These are phyloP conservation scores for Croton laevigatus DNA, from an alignment of 441 rosid species.

Conservation along the genomic window DNA sequence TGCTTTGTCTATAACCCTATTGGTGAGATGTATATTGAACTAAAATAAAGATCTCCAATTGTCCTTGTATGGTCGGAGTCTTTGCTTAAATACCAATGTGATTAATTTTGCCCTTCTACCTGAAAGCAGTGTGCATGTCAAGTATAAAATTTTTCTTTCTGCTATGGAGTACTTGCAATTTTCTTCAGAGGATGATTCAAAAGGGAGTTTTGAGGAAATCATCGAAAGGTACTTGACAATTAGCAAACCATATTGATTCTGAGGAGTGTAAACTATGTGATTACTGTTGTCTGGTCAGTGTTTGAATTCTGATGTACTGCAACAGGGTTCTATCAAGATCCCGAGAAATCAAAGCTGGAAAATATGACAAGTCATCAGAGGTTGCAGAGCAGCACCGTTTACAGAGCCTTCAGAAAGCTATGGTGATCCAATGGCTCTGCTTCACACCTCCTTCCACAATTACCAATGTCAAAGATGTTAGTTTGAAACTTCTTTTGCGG, in stretches of 20 bases:
- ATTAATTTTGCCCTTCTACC: conserved; percentile 22
- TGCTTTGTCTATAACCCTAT: conserved; percentile 5
- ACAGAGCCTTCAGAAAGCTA: conserved; percentile 94
- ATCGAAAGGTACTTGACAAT: conserved; percentile 66
- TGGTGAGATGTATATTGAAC: neutral
- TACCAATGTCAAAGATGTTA: conserved; percentile 56
- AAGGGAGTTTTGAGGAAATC: conserved; percentile 96
- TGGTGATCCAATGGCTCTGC: conserved; percentile 97
- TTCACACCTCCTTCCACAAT: conserved; percentile 95
- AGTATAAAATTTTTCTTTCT: conserved; percentile 88
- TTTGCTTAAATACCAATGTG: neutral
- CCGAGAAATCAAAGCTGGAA: conserved; percentile 74
- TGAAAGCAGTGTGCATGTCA: conserved; percentile 66
- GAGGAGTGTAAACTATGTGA: neutral
- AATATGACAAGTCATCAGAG: conserved; percentile 71
- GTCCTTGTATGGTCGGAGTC: neutral
- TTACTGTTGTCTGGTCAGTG: conserved; percentile 18
- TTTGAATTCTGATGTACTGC: conserved; percentile 24
- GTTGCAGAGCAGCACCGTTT: conserved; percentile 94
- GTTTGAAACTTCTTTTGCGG: conserved; percentile 69
- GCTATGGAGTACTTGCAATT: conserved; percentile 91
- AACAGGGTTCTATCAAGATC: conserved; percentile 90
- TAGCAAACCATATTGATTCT: conserved; percentile 19
- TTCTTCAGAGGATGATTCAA: conserved; percentile 64
- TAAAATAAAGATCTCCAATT: neutral